These are phyloP conservation scores for Ogataea glucozyma DNA, from an alignment of 805 yeast genomes.

Conservation along the genomic window DNA sequence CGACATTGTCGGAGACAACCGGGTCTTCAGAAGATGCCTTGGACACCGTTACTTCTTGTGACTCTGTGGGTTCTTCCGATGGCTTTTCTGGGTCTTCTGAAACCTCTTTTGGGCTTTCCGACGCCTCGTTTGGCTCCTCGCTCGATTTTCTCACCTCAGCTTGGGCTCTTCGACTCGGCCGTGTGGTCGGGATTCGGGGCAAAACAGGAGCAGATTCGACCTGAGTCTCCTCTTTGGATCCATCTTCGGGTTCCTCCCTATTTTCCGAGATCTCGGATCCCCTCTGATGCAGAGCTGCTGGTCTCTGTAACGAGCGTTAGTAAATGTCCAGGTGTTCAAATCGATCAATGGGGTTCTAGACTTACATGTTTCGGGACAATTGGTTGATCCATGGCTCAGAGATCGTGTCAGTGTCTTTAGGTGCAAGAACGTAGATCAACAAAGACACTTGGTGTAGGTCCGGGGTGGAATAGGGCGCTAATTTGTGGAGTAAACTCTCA, in stretches of 20 bases:
- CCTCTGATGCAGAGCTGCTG: constrained; percentile 4
- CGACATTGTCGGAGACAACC: too few species aligned
- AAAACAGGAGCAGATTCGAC: not conserved
- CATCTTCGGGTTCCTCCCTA: not conserved
- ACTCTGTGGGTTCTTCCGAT: not conserved
- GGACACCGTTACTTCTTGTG: too few species aligned
- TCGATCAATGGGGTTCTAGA: not conserved
- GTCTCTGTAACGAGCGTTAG: constrained; percentile 10
- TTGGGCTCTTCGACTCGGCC: constrained; percentile 9
- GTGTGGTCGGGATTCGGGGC: constrained; percentile 11
- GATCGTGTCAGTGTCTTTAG: too few species aligned
- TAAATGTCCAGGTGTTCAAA: not conserved
- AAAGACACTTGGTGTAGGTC: too few species aligned
- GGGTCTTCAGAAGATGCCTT: too few species aligned
- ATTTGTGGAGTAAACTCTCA: not conserved
- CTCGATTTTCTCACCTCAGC: too few species aligned
- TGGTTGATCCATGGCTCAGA: constrained; percentile 25
- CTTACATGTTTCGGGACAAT: constrained; percentile 27
- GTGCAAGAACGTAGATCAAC: too few species aligned
- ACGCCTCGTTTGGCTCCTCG: not conserved
- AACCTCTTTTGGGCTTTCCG: not conserved
- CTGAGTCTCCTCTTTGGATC: not conserved
- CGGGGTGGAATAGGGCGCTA: too few species aligned
- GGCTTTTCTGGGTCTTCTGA: not conserved
- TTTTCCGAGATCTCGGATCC: constrained; percentile 4